A percentile compares a stretch with the other conserved stretches of the same genome.
Evolutionary conservation across 352 stramenopile species (phyloP).

Genomic region (Phytophthora quininea): DNA sequence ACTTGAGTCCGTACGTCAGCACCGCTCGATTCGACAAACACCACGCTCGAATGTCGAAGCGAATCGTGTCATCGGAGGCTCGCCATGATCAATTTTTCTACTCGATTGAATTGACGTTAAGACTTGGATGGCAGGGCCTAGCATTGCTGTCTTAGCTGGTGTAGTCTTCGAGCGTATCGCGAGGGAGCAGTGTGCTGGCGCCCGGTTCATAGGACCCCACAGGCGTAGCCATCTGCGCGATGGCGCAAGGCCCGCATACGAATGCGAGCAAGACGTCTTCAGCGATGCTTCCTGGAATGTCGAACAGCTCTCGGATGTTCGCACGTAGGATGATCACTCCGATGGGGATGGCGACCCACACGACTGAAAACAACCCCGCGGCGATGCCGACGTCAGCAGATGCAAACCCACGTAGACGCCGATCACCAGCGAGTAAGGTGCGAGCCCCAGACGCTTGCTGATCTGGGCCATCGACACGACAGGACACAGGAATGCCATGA

Average conservation of each 20-base stretch:
- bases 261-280: slow-evolving; percentile 42
- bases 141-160: background rate
- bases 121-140: too few relatives aligned
- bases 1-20: background rate
- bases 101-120: background rate
- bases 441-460: slow-evolving; percentile 30
- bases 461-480: slow-evolving; percentile 43
- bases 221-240: slow-evolving; percentile 62
- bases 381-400: background rate
- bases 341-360: background rate
- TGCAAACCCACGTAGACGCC: too few relatives aligned
- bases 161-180: background rate
- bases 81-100: too few relatives aligned
- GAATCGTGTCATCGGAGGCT: too few relatives aligned
- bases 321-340: background rate
- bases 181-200: background rate
- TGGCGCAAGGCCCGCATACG: slow-evolving; percentile 47
- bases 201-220: slow-evolving; percentile 13
- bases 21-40: background rate
- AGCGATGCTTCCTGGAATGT: slow-evolving; percentile 44
- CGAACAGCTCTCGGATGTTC: slow-evolving; percentile 49
- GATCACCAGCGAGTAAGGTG: slow-evolving; percentile 22
- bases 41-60: too few relatives aligned
- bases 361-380: background rate
- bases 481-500: slow-evolving; percentile 42